Evolutionary conservation across 1,139 yeast species (phyloP).

Genomic region (Yamadazyma membranifaciens): DNA sequence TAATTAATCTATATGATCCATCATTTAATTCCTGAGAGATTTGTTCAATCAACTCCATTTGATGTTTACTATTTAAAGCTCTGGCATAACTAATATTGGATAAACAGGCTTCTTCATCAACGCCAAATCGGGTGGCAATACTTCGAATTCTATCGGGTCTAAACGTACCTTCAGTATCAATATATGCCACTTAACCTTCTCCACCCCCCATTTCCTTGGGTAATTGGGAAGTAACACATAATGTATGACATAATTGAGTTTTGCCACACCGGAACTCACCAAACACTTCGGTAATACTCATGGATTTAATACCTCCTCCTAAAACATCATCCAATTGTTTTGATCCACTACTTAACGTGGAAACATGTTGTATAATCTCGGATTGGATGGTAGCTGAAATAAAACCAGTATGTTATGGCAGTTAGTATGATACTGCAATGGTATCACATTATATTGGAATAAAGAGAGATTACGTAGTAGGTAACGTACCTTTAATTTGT

Average conservation of each 20-base stretch:
- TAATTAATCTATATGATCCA: constrained; percentile 69
- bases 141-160: constrained; percentile 88
- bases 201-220: constrained; percentile 99
- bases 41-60: constrained; percentile 75
- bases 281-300: constrained; percentile 91
- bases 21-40: constrained; percentile 93
- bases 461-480: background rate
- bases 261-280: constrained; percentile 98
- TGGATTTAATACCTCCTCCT: constrained; percentile 97
- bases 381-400: constrained; percentile 96
- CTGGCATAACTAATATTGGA: constrained; percentile 97
- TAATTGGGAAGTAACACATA: constrained; percentile 93
- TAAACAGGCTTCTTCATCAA: constrained; percentile 90
- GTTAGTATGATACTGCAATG: constrained; percentile 68
- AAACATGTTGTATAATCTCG: constrained; percentile 81
- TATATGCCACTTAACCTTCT: constrained; percentile 94
- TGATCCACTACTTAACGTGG: constrained; percentile 92
- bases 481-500: background rate
- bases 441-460: too few relatives aligned
- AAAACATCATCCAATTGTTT: constrained; percentile 87
- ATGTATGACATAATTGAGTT: constrained; percentile 92
- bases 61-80: constrained; percentile 97
- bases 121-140: constrained; percentile 87
- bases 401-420: constrained; percentile 88
- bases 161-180: constrained; percentile 98